Percentiles rank a stretch among this genome's conserved stretches.
Conservation (phyloP, 441 rosid genomes). For the Heliophila coronopifolia region DNA sequence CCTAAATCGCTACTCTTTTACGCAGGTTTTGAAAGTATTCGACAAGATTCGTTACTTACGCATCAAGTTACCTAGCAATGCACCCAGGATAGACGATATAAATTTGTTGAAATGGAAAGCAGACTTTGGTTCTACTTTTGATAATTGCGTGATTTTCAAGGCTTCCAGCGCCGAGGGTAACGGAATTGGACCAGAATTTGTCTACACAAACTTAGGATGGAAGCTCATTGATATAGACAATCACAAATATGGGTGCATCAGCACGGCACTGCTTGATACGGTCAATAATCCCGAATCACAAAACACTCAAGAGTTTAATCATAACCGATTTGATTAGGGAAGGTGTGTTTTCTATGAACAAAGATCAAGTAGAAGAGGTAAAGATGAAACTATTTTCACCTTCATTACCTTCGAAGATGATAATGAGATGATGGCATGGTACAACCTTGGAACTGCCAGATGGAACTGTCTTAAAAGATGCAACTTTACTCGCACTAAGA, state of each 20-base stretch:
- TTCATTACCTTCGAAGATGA: conserved; percentile 81
- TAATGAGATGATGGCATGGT: conserved; percentile 94
- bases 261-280: conserved; percentile 84
- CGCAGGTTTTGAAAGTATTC: conserved; percentile 79
- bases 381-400: conserved; percentile 74
- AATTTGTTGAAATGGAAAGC: conserved; percentile 82
- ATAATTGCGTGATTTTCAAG: conserved; percentile 64
- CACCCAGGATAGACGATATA: conserved; percentile 70
- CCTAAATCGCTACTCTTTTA: too few relatives aligned
- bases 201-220: conserved; percentile 81
- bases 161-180: conserved; percentile 41
- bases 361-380: conserved; percentile 78
- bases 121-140: conserved; percentile 82
- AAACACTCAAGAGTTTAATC: conserved; percentile 68
- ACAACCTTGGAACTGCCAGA: conserved; percentile 69
- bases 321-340: conserved; percentile 87
- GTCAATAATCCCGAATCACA: conserved; percentile 75
- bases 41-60: conserved; percentile 70
- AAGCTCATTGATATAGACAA: conserved; percentile 94
- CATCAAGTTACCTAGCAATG: conserved; percentile 81
- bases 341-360: conserved; percentile 83
- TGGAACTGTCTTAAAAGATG: conserved; percentile 75
- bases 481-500: conserved; percentile 80
- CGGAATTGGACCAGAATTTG: conserved; percentile 84
- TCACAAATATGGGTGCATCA: conserved; percentile 84